These are phyloP conservation scores for Rhynchospora breviuscula DNA, from an alignment of 176 grass and related monocot species.

Conservation along the genomic window DNA sequence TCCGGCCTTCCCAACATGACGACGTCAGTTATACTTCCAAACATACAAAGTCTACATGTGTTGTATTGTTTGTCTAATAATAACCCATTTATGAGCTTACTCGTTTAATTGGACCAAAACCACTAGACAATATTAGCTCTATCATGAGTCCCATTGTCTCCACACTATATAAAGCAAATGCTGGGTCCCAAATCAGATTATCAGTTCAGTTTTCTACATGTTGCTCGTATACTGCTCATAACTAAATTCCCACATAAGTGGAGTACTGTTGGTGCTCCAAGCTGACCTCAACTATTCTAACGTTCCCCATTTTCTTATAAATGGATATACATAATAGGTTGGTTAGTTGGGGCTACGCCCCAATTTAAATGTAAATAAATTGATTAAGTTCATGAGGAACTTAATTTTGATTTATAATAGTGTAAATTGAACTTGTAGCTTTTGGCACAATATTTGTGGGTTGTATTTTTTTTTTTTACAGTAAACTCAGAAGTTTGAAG, in stretches of 20 bases:
- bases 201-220: not conserved
- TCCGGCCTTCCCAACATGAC: not conserved
- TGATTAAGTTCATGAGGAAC: too few species aligned
- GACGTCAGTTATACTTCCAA: not conserved
- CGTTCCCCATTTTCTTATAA: not conserved
- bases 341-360: too few species aligned
- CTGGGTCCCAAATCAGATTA: not conserved
- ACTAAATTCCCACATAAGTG: not conserved
- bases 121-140: not conserved
- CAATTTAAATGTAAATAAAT: too few species aligned
- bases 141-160: slow-evolving; percentile 13
- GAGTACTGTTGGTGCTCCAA: not conserved
- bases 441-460: too few species aligned
- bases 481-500: too few species aligned
- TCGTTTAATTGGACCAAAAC: too few species aligned
- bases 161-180: not conserved
- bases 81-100: not conserved
- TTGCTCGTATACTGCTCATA: not conserved
- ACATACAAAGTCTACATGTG: not conserved
- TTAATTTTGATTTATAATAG: too few species aligned
- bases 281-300: not conserved
- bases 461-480: too few species aligned
- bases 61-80: too few species aligned
- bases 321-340: not conserved
- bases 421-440: too few species aligned